These are phyloP conservation scores for Leucocoprinus leucothites DNA, from an alignment of 768 basidiomycete species.

Conservation along the genomic window DNA sequence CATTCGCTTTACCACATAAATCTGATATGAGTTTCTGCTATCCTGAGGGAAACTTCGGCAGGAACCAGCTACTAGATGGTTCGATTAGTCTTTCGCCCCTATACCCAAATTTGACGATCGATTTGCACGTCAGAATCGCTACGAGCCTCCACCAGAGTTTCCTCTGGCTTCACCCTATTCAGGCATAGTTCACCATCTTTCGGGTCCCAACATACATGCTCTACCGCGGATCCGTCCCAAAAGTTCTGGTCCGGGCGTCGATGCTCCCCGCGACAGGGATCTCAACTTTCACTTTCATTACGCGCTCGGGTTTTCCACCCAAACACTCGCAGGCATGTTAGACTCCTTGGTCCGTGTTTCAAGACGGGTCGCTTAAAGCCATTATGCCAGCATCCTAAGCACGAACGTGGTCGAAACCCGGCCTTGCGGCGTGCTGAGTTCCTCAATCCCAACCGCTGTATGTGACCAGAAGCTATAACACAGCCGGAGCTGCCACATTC, in stretches of 20 bases:
- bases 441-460: too few species aligned
- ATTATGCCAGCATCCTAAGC: too few species aligned
- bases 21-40: conserved; percentile 54
- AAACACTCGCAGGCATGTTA: too few species aligned
- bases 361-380: too few species aligned
- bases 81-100: conserved; percentile 96
- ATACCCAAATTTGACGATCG: conserved; percentile 94
- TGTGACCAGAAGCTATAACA: too few species aligned
- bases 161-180: conserved; percentile 92
- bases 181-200: conserved; percentile 90
- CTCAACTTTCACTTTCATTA: too few species aligned
- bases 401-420: too few species aligned
- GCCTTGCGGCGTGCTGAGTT: too few species aligned
- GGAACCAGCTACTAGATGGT: conserved; percentile 93
- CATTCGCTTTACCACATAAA: conserved; percentile 81
- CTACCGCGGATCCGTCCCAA: conserved; percentile 73
- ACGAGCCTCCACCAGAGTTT: conserved; percentile 95
- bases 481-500: too few species aligned
- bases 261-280: conserved; percentile 64
- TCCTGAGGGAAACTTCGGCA: conserved; percentile 82
- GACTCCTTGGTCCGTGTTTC: too few species aligned
- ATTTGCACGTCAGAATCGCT: conserved; percentile 97
- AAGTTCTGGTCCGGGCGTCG: conserved; percentile 74
- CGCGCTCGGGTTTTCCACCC: too few species aligned
- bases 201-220: conserved; percentile 85